Conservation (phyloP, 352 stramenopile genomes). For the Plasmopara halstedii region DNA sequence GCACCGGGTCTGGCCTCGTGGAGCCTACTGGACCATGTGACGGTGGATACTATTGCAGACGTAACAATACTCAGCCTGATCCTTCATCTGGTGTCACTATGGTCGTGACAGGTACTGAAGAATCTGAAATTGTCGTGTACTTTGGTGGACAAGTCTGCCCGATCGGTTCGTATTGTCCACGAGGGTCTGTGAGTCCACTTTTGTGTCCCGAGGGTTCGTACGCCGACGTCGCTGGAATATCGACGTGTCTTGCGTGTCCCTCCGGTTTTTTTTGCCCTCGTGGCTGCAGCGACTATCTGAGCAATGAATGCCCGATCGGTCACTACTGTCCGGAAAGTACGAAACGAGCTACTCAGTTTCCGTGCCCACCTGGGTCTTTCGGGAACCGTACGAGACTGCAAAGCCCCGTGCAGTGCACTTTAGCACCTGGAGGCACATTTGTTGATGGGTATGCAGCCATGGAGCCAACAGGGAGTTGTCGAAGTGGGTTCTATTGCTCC, state of each 20-base stretch:
- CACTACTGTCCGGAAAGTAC: constrained; percentile 81
- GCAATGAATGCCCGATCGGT: constrained; percentile 58
- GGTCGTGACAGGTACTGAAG: constrained; percentile 4
- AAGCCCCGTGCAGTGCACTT: constrained; percentile 43
- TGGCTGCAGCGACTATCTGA: constrained; percentile 30
- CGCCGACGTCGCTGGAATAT: constrained; percentile 17
- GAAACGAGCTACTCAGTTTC: constrained; percentile 36
- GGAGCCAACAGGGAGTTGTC: constrained; percentile 45
- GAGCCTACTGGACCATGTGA: constrained; percentile 31
- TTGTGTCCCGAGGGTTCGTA: constrained; percentile 40
- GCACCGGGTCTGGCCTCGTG: constrained; percentile 22
- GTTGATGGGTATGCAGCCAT: constrained; percentile 41
- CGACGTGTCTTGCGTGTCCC: constrained; percentile 29
- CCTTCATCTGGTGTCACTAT: constrained; percentile 26
- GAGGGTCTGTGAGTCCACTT: constrained; percentile 24
- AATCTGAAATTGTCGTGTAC: constrained; percentile 4
- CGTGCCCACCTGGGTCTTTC: constrained; percentile 78
- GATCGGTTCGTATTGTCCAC: constrained; percentile 39
- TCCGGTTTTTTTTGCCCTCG: constrained; percentile 41
- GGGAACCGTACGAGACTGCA: constrained; percentile 42
- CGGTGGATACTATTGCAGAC: constrained; percentile 43
- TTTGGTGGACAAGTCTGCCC: constrained; percentile 37
- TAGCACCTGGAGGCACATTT: constrained; percentile 59
- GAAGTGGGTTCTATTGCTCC: constrained; percentile 81
- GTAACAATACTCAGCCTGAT: constrained; percentile 33